Percentiles rank a stretch among this genome's conserved stretches.
These are phyloP conservation scores for Pseudopyrenochaeta lycopersici DNA, from an alignment of 2,329 filamentous ascomycete genomes.

Conservation along the genomic window DNA sequence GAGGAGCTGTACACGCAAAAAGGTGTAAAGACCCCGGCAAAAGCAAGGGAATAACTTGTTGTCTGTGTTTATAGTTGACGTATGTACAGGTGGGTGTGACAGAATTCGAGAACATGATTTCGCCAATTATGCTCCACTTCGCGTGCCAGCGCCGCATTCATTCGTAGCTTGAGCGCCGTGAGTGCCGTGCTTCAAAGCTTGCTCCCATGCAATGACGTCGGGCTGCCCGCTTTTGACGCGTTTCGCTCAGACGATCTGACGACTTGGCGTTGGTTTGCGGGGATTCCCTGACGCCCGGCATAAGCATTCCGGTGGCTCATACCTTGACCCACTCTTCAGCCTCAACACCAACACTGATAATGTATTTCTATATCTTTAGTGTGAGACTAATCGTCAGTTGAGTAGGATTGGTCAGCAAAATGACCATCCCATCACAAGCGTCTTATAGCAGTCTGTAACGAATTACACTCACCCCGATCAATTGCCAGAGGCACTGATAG, in stretches of 20 bases:
- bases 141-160: constrained; percentile 16
- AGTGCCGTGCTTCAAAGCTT: constrained; percentile 26
- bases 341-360: background rate
- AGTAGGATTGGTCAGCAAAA: background rate
- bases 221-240: constrained; percentile 17
- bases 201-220: constrained; percentile 30
- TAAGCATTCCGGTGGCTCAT: constrained; percentile 9
- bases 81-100: constrained; percentile 20
- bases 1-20: constrained; percentile 9
- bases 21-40: constrained; percentile 11
- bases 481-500: no score
- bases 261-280: constrained; percentile 26
- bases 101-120: constrained; percentile 14
- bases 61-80: constrained; percentile 31
- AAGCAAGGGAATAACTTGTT: constrained; percentile 15
- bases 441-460: no score
- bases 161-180: constrained; percentile 23
- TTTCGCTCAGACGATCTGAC: constrained; percentile 20
- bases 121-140: constrained; percentile 25
- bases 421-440: no score
- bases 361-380: no score
- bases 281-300: constrained; percentile 11
- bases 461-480: no score
- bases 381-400: background rate
- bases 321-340: background rate